Conservation (phyloP, 768 basidiomycete genomes). For the Dacryopinax spathularia region DNA sequence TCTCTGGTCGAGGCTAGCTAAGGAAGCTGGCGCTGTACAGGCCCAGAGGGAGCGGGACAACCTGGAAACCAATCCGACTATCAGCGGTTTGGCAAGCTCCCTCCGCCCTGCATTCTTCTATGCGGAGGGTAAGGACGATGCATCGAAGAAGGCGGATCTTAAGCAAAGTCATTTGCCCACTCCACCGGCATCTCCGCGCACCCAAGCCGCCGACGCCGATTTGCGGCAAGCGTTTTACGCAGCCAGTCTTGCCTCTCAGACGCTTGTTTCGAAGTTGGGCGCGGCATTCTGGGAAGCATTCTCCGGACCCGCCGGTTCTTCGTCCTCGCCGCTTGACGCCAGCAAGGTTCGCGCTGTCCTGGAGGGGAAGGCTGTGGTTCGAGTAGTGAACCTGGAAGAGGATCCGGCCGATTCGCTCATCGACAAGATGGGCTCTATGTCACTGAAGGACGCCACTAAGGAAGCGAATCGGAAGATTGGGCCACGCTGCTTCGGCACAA, state of each 20-base stretch:
- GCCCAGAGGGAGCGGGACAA: constrained; percentile 3
- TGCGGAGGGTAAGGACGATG: neutral
- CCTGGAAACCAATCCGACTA: neutral
- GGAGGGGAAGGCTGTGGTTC: constrained; percentile 68
- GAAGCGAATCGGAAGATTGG: neutral
- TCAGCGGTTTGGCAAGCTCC: neutral
- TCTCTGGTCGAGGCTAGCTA: constrained; percentile 80
- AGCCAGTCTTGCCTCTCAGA: constrained; percentile 67
- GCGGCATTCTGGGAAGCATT: constrained; percentile 84
- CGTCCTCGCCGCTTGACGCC: constrained; percentile 35
- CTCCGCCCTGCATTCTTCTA: constrained; percentile 2
- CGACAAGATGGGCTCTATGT: neutral
- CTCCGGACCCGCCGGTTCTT: constrained; percentile 31
- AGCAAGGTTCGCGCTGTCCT: constrained; percentile 71
- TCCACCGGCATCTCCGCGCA: neutral
- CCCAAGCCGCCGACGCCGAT: neutral
- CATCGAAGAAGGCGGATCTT: neutral
- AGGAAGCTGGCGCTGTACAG: constrained; percentile 36
- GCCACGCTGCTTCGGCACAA: neutral
- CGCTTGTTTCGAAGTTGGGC: constrained; percentile 54
- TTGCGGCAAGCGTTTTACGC: constrained; percentile 32
- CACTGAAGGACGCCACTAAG: neutral
- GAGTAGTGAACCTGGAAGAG: constrained; percentile 51
- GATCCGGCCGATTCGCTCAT: neutral
- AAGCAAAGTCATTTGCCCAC: neutral